Conservation (phyloP, 768 basidiomycete genomes). For the Russula ochroleuca region DNA sequence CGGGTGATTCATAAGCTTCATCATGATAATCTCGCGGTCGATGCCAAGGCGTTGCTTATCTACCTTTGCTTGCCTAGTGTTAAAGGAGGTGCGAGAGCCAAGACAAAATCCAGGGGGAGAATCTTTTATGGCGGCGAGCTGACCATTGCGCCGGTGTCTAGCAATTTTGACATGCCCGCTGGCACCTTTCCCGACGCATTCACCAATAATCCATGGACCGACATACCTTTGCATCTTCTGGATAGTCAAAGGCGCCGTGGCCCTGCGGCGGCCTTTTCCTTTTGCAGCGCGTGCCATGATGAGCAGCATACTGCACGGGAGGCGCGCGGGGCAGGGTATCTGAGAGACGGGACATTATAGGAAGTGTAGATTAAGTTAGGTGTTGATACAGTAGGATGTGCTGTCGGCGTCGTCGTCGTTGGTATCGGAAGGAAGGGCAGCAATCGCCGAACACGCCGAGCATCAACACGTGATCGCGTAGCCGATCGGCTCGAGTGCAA, state of each 20-base stretch:
- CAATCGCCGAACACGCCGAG: neutral
- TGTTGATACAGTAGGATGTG: neutral
- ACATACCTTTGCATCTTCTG: constrained; percentile 81
- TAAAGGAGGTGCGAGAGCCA: constrained; percentile 63
- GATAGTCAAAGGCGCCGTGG: constrained; percentile 68
- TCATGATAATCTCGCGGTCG: constrained; percentile 94
- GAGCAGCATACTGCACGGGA: constrained; percentile 65
- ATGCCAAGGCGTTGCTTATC: constrained; percentile 84
- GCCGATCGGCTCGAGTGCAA: neutral
- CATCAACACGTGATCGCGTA: constrained; percentile 7
- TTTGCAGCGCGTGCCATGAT: constrained; percentile 78
- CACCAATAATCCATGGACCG: constrained; percentile 90
- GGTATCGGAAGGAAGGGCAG: neutral
- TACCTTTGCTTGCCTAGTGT: constrained; percentile 61
- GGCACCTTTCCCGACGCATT: constrained; percentile 91
- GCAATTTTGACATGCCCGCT: constrained; percentile 95
- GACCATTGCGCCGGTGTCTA: constrained; percentile 75
- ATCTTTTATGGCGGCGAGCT: constrained; percentile 97
- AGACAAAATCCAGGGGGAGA: constrained; percentile 74
- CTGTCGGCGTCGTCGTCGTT: neutral
- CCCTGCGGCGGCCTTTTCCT: constrained; percentile 82
- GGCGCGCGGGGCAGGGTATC: constrained; percentile 65
- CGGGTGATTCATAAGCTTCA: constrained; percentile 99
- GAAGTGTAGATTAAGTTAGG: constrained; percentile 3
- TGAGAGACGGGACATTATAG: constrained; percentile 33